A percentile compares a stretch with the other conserved stretches of the same genome.
Evolutionary conservation across 345 rosid species (phyloP).

Genomic region (Aquilaria malaccensis): DNA sequence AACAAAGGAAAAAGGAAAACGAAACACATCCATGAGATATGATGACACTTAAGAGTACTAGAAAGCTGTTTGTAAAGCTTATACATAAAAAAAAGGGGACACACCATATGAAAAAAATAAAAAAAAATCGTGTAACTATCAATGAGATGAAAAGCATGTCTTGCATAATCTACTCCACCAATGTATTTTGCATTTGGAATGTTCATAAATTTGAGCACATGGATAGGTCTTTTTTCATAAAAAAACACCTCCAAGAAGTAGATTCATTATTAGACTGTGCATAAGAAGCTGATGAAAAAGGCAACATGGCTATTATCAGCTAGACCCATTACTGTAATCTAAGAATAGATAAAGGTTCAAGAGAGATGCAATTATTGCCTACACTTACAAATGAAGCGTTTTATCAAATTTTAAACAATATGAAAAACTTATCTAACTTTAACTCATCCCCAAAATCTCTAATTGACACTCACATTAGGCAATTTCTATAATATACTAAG

Average conservation of each 20-base stretch:
- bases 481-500: too few species aligned
- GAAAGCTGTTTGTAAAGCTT: conserved; percentile 59
- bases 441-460: too few species aligned
- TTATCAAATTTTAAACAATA: too few species aligned
- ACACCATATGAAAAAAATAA: conserved; percentile 37
- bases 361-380: too few species aligned
- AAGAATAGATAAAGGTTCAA: too few species aligned
- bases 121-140: conserved; percentile 2
- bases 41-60: conserved; percentile 36
- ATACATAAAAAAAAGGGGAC: conserved; percentile 63
- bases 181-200: conserved; percentile 63
- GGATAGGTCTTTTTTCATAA: conserved; percentile 46
- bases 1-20: background rate
- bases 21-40: conserved; percentile 48
- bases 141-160: conserved; percentile 4
- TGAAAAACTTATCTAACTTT: too few species aligned
- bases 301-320: background rate
- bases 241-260: conserved; percentile 45
- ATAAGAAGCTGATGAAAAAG: conserved; percentile 30
- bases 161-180: background rate
- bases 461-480: too few species aligned
- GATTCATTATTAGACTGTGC: conserved; percentile 45
- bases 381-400: too few species aligned
- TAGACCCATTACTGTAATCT: too few species aligned
- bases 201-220: conserved; percentile 51